Conservation (phyloP, 352 stramenopile species). For the Phytophthora pini region DNA sequence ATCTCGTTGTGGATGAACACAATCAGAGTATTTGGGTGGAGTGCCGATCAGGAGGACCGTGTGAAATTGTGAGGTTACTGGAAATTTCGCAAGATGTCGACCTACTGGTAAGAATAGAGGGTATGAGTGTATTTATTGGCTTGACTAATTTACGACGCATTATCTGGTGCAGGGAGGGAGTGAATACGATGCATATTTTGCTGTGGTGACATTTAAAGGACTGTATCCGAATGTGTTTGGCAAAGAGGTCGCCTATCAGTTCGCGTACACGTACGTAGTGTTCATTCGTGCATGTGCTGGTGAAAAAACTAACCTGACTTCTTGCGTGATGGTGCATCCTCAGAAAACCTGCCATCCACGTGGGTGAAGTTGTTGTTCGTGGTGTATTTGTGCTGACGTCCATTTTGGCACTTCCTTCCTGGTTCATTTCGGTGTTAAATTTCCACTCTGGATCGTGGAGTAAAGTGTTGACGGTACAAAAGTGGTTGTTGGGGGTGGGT, state of each 20-base stretch:
- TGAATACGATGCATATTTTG: slow-evolving; percentile 70
- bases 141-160: slow-evolving; percentile 7
- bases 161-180: slow-evolving; percentile 51
- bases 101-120: slow-evolving; percentile 35
- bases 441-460: slow-evolving; percentile 59
- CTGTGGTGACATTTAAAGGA: slow-evolving; percentile 65
- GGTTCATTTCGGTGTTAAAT: slow-evolving; percentile 71
- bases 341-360: slow-evolving; percentile 73
- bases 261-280: slow-evolving; percentile 80
- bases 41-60: slow-evolving; percentile 51
- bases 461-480: slow-evolving; percentile 68
- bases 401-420: slow-evolving; percentile 72
- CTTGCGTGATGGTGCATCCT: slow-evolving; percentile 1
- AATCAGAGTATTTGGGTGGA: slow-evolving; percentile 86
- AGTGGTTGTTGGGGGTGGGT: slow-evolving; percentile 72
- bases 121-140: neutral
- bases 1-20: slow-evolving; percentile 58
- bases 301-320: neutral
- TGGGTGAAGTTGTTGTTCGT: slow-evolving; percentile 77
- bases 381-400: slow-evolving; percentile 62
- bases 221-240: slow-evolving; percentile 83
- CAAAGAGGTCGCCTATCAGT: slow-evolving; percentile 72
- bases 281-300: too few species aligned
- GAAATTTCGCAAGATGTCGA: slow-evolving; percentile 81
- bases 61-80: slow-evolving; percentile 59